These are phyloP conservation scores for Pestalotiopsis sp. DNA, from an alignment of 2,329 filamentous ascomycete genomes.

Conservation along the genomic window DNA sequence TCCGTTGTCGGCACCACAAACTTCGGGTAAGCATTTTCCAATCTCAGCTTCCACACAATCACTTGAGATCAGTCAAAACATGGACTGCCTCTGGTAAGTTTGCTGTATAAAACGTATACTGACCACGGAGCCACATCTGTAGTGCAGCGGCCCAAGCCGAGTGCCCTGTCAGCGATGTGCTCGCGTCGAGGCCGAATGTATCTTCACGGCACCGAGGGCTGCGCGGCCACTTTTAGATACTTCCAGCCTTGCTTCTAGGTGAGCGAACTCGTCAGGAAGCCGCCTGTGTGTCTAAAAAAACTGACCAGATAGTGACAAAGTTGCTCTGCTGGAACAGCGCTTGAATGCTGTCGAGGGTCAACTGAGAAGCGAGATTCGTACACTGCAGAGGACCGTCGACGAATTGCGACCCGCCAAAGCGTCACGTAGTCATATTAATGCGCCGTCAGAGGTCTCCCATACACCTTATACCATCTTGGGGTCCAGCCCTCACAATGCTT, in stretches of 20 bases:
- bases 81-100: not conserved
- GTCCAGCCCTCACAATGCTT: not conserved
- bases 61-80: not conserved
- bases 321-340: slow-evolving; percentile 1
- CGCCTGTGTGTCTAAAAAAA: not conserved
- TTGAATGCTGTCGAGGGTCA: not conserved
- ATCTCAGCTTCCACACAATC: not conserved
- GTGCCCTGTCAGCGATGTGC: not conserved
- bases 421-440: not conserved
- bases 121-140: not conserved
- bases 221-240: not conserved
- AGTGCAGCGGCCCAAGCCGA: slow-evolving; percentile 2
- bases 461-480: not conserved
- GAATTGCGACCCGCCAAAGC: not conserved
- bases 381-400: not conserved
- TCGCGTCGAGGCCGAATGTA: not conserved
- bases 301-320: not conserved
- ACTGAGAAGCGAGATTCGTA: not conserved
- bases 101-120: not conserved
- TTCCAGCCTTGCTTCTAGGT: not conserved
- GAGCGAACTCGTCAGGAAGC: not conserved
- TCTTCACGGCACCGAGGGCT: slow-evolving; percentile 1
- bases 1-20: not conserved
- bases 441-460: not conserved
- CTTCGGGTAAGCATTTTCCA: not conserved